Conservation (phyloP, 768 basidiomycete species). For the Lactarius pseudohatsudake region DNA sequence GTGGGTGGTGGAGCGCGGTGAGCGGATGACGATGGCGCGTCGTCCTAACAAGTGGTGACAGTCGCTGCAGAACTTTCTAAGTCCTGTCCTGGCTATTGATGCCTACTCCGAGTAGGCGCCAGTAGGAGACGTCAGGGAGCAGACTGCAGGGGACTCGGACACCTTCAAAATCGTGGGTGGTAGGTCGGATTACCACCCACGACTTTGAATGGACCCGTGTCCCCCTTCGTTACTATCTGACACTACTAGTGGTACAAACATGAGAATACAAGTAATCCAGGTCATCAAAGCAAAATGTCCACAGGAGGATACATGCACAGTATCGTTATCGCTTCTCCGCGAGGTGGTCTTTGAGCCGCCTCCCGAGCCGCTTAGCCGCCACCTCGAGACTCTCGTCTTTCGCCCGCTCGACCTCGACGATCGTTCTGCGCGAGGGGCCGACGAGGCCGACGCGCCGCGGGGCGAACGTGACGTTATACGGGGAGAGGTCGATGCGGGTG, state of each 20-base stretch:
- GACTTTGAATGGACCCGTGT: neutral
- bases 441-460: slow-evolving; percentile 16
- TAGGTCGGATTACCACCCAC: neutral
- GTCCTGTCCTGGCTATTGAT: too few species aligned
- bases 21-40: too few species aligned
- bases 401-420: slow-evolving; percentile 27
- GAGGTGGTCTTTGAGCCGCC: slow-evolving; percentile 18
- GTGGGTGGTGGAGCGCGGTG: too few species aligned
- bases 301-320: neutral
- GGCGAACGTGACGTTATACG: slow-evolving; percentile 18
- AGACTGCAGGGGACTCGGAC: too few species aligned
- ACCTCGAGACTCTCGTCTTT: slow-evolving; percentile 31
- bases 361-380: slow-evolving; percentile 29
- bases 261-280: neutral
- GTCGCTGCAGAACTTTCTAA: too few species aligned
- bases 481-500: slow-evolving; percentile 36
- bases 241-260: neutral
- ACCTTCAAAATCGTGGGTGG: too few species aligned
- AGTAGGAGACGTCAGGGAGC: too few species aligned
- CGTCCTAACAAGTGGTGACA: too few species aligned
- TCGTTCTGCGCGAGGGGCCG: slow-evolving; percentile 26
- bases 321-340: neutral
- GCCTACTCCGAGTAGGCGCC: too few species aligned
- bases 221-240: neutral
- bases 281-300: neutral